Evolutionary conservation across 352 stramenopile genomes (phyloP).

Genomic region (Globisporangium recalcitrans): DNA sequence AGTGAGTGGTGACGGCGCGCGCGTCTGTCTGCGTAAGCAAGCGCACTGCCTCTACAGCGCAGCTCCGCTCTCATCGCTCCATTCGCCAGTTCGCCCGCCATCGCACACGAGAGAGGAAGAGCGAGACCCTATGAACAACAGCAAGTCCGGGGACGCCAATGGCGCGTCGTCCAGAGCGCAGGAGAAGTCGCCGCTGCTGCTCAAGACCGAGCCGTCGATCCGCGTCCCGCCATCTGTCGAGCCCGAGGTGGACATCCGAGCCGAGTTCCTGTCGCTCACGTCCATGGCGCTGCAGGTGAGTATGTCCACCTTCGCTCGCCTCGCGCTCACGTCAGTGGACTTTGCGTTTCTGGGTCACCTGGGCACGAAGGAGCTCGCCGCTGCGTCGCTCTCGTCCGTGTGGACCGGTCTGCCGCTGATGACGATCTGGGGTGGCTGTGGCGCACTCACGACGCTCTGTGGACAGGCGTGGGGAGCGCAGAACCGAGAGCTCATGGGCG

Average conservation of each 20-base stretch:
- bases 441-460: slow-evolving; percentile 56
- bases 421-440: slow-evolving; percentile 58
- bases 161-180: too few relatives aligned
- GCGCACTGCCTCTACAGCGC: too few relatives aligned
- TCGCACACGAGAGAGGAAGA: too few relatives aligned
- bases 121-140: too few relatives aligned
- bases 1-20: too few relatives aligned
- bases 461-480: slow-evolving; percentile 33
- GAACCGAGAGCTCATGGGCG: slow-evolving; percentile 30
- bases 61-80: too few relatives aligned
- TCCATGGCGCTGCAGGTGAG: slow-evolving; percentile 80
- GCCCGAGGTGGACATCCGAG: slow-evolving; percentile 40
- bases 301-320: slow-evolving; percentile 72
- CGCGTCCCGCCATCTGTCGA: slow-evolving; percentile 17
- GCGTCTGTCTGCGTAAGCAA: too few relatives aligned
- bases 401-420: slow-evolving; percentile 72
- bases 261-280: slow-evolving; percentile 58
- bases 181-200: slow-evolving; percentile 13
- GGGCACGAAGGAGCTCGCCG: slow-evolving; percentile 61
- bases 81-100: too few relatives aligned
- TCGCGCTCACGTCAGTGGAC: slow-evolving; percentile 76
- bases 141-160: too few relatives aligned
- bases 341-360: slow-evolving; percentile 74
- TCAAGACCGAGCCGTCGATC: background rate
- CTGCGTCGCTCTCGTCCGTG: slow-evolving; percentile 65